phyloP scores from a whole-genome alignment of 768 basidiomycete genomes.

The Boletus reticuloceps region DNA sequence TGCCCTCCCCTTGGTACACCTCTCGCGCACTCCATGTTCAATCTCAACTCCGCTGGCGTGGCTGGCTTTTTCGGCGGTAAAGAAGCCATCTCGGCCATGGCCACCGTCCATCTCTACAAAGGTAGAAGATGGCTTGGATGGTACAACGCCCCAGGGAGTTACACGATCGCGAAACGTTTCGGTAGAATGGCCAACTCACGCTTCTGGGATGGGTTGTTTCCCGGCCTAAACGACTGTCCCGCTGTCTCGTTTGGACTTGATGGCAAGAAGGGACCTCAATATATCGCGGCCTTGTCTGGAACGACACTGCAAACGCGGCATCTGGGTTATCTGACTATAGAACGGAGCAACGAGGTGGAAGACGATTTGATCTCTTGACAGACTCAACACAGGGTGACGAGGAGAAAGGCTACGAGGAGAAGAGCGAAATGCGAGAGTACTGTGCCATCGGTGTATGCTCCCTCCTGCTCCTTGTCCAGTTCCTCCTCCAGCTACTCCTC shows the following conservation, averaged over 20 bases:
- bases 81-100: conserved; percentile 35
- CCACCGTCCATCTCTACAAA: conserved; percentile 28
- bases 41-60: conserved; percentile 26
- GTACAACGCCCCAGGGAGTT: conserved; percentile 37
- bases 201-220: conserved; percentile 33
- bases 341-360: conserved; percentile 2
- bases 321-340: conserved; percentile 25
- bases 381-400: not conserved
- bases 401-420: not conserved
- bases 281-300: conserved; percentile 29
- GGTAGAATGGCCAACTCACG: conserved; percentile 27
- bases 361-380: conserved; percentile 23
- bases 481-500: conserved; percentile 33
- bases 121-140: conserved; percentile 34
- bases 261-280: conserved; percentile 28
- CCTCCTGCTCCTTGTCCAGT: conserved; percentile 29
- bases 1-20: conserved; percentile 7
- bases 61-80: conserved; percentile 37
- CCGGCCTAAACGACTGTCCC: conserved; percentile 22
- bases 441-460: conserved; percentile 25
- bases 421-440: not conserved
- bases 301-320: conserved; percentile 27
- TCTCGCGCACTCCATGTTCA: no score
- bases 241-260: conserved; percentile 28
- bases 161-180: conserved; percentile 32